These are phyloP conservation scores for Skeletonema menzelii DNA, from an alignment of 108 stramenopile genomes.

Conservation along the genomic window DNA sequence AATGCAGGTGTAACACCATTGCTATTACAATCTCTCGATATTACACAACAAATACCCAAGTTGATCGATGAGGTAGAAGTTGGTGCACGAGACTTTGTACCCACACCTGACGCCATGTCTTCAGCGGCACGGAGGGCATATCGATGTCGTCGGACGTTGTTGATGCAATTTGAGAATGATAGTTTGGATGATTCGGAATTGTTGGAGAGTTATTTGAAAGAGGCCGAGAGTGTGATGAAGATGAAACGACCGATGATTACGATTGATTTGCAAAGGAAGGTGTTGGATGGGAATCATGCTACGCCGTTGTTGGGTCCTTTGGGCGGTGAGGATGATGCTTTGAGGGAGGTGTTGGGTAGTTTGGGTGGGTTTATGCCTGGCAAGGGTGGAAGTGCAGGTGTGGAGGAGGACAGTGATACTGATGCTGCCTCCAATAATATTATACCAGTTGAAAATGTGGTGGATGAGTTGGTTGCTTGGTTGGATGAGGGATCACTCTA, in stretches of 20 bases:
- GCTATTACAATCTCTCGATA: slow-evolving; percentile 67
- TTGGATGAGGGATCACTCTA: slow-evolving; percentile 68
- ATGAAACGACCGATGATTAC: slow-evolving; percentile 93
- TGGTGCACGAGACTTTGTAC: slow-evolving; percentile 88
- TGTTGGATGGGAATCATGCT: slow-evolving; percentile 69
- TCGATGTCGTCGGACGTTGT: slow-evolving; percentile 82
- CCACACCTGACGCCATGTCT: slow-evolving; percentile 72
- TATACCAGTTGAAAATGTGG: slow-evolving; percentile 32
- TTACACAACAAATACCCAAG: slow-evolving; percentile 89
- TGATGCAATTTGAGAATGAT: slow-evolving; percentile 87
- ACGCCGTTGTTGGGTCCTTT: slow-evolving; percentile 62
- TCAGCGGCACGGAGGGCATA: slow-evolving; percentile 82
- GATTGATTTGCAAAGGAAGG: slow-evolving; percentile 75
- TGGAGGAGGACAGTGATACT: background rate
- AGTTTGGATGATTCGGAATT: slow-evolving; percentile 86
- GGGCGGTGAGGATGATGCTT: slow-evolving; percentile 56
- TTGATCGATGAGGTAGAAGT: slow-evolving; percentile 78
- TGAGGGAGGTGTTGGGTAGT: slow-evolving; percentile 56
- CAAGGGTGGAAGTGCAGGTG: background rate
- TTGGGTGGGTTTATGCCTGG: slow-evolving; percentile 5
- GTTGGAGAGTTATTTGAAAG: slow-evolving; percentile 79
- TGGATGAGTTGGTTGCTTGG: slow-evolving; percentile 75
- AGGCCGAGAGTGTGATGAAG: slow-evolving; percentile 81
- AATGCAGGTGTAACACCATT: slow-evolving; percentile 67
- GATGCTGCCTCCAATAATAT: background rate